Conservation (phyloP, 495 filamentous ascomycete genomes). For the Amniculicola lignicola region DNA sequence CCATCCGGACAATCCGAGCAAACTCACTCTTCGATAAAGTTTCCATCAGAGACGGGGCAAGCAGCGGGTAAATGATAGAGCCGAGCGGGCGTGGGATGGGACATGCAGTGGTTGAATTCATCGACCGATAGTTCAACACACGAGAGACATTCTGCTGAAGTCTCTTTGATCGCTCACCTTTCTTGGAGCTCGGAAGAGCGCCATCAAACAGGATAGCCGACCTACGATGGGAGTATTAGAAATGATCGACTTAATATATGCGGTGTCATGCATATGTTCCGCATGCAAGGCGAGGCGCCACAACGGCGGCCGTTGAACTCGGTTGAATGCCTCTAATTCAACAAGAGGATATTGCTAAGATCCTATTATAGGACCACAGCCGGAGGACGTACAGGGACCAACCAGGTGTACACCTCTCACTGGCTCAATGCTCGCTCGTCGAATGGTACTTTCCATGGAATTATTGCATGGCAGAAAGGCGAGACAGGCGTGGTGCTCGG, state of each 20-base stretch:
- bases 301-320: constrained; percentile 4
- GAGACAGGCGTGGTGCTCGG: too few relatives aligned
- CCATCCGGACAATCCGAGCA: constrained; percentile 8
- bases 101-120: not conserved
- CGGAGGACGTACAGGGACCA: not conserved
- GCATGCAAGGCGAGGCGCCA: constrained; percentile 11
- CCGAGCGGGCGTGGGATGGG: constrained; percentile 12
- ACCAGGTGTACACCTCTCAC: constrained; percentile 14
- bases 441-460: too few relatives aligned
- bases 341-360: not conserved
- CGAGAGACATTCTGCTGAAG: constrained; percentile 5
- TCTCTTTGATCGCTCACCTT: constrained; percentile 14
- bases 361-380: constrained; percentile 7
- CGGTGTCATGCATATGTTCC: constrained; percentile 18
- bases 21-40: constrained; percentile 14
- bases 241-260: constrained; percentile 18
- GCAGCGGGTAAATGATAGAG: constrained; percentile 15
- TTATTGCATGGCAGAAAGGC: too few relatives aligned
- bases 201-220: constrained; percentile 34
- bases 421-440: too few relatives aligned
- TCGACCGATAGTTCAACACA: constrained; percentile 4
- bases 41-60: constrained; percentile 28
- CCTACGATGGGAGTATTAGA: constrained; percentile 10
- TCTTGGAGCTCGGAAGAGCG: constrained; percentile 28
- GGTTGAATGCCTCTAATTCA: constrained; percentile 1